phyloP scores from a whole-genome alignment of 2,329 filamentous ascomycete genomes.

The Lecanoromycetidae sp. region DNA sequence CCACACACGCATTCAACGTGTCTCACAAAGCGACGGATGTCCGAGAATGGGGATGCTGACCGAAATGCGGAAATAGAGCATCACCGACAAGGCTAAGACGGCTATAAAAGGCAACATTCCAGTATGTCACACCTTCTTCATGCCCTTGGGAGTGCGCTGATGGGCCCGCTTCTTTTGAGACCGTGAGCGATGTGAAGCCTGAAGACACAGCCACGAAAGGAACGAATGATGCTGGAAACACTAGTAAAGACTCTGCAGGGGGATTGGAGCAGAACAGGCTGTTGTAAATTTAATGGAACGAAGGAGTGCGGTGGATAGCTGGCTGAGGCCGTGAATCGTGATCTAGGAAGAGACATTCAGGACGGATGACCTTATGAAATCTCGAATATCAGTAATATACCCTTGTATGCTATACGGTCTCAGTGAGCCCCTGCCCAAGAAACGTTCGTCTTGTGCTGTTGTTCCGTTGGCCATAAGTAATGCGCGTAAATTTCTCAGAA shows the following conservation, averaged over 20 bases:
- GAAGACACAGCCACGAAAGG: conserved; percentile 8
- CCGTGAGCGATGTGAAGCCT: neutral
- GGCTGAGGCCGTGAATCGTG: no score
- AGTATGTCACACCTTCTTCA: neutral
- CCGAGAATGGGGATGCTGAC: no score
- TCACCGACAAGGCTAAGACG: conserved; percentile 12
- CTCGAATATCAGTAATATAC: no score
- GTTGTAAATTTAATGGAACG: neutral
- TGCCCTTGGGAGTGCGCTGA: neutral
- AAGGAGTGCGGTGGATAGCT: no score
- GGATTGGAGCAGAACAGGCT: conserved; percentile 6
- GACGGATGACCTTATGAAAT: no score
- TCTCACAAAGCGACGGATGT: no score
- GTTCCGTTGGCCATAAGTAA: neutral
- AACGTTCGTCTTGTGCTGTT: no score
- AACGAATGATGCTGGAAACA: neutral
- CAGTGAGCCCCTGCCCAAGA: no score
- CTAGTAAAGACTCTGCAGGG: neutral
- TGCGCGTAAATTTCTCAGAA: neutral
- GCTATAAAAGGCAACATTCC: conserved; percentile 10
- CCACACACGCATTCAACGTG: no score
- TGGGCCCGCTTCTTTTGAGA: neutral
- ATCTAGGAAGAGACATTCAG: no score
- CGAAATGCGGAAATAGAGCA: no score
- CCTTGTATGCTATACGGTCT: no score